Base-by-base conservation (phyloP, 352 stramenopile species). In the Globisporangium carolinianum region DNA sequence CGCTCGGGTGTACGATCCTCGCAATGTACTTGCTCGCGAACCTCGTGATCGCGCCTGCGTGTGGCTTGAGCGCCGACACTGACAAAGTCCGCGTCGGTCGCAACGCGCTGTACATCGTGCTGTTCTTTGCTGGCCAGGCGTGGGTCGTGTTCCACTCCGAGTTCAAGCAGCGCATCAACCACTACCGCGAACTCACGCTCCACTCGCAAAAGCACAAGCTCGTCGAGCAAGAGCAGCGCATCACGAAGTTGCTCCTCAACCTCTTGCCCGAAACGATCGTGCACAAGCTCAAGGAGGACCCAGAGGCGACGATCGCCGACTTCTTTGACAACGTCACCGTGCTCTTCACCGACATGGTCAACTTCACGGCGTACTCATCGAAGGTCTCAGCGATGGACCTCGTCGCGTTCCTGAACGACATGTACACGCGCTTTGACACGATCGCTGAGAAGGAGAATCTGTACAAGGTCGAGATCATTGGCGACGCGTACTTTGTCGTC, bases 381-480 rank as follows among this genome's bases (percentile, higher is more conserved):
- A 87, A 91, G 52, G 76, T 95, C 17, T 84, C 71, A 12, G 79
- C 83, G 36, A 91, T 91, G 70, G 78, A 95, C 58, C 66, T 96
- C 11, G 82, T 96, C n/a, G 79, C 91, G 58, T 88, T 95, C 53
- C 69, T 96, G 38, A 93, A 96, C 65, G 83, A 86, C 51, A 87
- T 95, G 71, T 97, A 92, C 66, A 93, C 86, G 35, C 72, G 82
- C 12, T 95, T 97, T 46, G 87, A 95, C 63, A 83, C 76, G 49
- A 86, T 95, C 53, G 74, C 83, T 10, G 81, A 96, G 64, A 80
- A 89, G 42, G 82, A 94, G 60, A 81, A 82, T 43, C 72, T 96
- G 3, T 91, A 96, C 72, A 96, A 96, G 61, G 83, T 96, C 7
- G 86, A 97, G 63, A 96, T 93, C 56, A 91, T 97, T 18, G 87